Base-by-base conservation (phyloP, 129 eudicot species). In the Escallonia herrerae region DNA sequence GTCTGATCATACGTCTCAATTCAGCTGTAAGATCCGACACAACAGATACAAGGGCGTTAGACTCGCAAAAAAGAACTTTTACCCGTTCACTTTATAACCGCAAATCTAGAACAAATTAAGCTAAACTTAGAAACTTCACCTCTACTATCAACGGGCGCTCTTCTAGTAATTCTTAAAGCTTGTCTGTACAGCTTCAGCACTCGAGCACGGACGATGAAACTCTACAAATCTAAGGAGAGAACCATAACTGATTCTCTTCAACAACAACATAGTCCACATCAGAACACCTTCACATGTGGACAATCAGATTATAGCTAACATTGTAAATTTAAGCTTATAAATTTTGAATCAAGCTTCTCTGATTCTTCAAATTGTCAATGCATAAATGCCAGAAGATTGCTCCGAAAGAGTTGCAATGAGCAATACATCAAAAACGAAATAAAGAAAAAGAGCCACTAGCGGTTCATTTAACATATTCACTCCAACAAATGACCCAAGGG, bases 151-250 rank as follows among this genome's bases (percentile, higher is more conserved):
- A 42, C 38, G 33, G 97, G 97, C 42, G 95, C 95, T 79, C 96
- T 73, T 52, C 80, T 56, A 44, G 88, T 66, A 67, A 81, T 74
- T 63, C 93, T 72, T 45, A 91, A 66, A 50, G 95, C 95, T 66
- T 91, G 97, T 72, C 89, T 69, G 53, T 87, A 91, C 74, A 87
- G 82, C 80, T 83, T 91, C 44, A 87, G 80, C 77, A 91, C 96
- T 60, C 83, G 79, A 67, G 88, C 90, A 40, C 96, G 88, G 65
- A 87, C 62, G 59, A 91, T 85, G 60, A 91, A 91, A 62, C 78
- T 79, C 78, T 76, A 90, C 80, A 87, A 81, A 75, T 82, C 96
- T 22, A 87, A 82, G 44, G 79, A 65, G 67, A 69, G 63, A 46
- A 53, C 88, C 93, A 90, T 87, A 46, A 60, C 66, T 54, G 65